Base-by-base conservation (phyloP, 2,329 filamentous ascomycete genomes). In the Bretziella fagacearum region DNA sequence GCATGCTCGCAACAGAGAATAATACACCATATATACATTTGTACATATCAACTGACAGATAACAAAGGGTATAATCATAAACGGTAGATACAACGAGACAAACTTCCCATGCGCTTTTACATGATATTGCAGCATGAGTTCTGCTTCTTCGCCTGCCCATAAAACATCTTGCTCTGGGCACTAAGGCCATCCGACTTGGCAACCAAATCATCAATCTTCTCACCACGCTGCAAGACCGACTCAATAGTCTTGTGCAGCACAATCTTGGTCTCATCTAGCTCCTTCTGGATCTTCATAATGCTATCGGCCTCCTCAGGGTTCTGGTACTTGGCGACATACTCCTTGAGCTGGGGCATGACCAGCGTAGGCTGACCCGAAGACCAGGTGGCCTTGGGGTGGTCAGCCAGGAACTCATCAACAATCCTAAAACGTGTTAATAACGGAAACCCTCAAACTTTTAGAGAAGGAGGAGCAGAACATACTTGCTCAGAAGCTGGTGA, bases 221-320 rank as follows among this genome's bases (percentile, higher is more conserved):
- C 87, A 35, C 87, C 91, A 52, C 91, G 75, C 69, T 95, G 81
- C 58, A 95, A 63, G 45, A 71, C 79, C 57, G 77, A 83, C 68
- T 93, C 82, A 57, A 94, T 95, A 37, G 91, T 95, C 74, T 96
- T 93, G 67, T 96, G 86, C 56, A 98, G 71, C 51, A 94, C 81
- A 59, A 93, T 87, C 74, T 95, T 96, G 52, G 89, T 96, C 71
- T 95, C 87, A 59, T 96, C 87, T 52, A 98, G 71, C 67, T 98
- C 86, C 66, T 85, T 82, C 64, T 96, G 89, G 57, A 98, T 95
- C 71, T 85, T 87, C 70, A 85, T 76, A 60, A 96, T 93, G 64
- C 80, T 89, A 66, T 93, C 86, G 54, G 85, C 87, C 65, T 93
- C 74, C 58, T 79, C 70, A 10, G 89, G 86, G 62, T 95, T 83